Conservation (phyloP, 139 green algal genomes). For the Coccomyxa sp. region DNA sequence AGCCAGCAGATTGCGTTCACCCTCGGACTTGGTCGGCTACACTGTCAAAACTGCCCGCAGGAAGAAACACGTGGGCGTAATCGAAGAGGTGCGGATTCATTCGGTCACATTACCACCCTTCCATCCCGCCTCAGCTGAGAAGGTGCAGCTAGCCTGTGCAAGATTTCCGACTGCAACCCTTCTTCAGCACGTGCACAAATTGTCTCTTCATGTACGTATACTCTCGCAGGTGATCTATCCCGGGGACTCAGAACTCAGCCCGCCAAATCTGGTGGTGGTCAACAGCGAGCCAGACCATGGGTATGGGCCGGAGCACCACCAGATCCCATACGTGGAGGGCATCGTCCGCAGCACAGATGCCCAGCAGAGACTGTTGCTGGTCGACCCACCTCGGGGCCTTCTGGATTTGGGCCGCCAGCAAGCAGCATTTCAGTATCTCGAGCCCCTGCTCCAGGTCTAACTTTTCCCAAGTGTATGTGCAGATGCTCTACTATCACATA, state of each 20-base stretch:
- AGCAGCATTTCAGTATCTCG: slow-evolving; percentile 9
- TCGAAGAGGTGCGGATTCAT: too few species aligned
- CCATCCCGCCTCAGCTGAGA: too few species aligned
- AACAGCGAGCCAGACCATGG: neutral
- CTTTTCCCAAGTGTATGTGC: neutral
- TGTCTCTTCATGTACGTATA: too few species aligned
- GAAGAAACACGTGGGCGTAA: too few species aligned
- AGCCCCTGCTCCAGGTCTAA: slow-evolving; percentile 11
- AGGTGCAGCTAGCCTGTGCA: too few species aligned
- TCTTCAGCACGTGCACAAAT: too few species aligned
- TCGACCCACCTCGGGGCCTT: slow-evolving; percentile 19
- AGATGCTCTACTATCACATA: neutral
- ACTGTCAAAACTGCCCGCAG: too few species aligned
- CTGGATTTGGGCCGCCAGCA: slow-evolving; percentile 30
- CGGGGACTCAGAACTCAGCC: neutral
- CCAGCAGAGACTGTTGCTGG: neutral
- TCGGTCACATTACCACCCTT: too few species aligned
- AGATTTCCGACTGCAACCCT: too few species aligned
- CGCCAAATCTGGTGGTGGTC: neutral
- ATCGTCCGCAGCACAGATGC: slow-evolving; percentile 6
- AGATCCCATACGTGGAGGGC: slow-evolving; percentile 10
- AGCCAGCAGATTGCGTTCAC: neutral
- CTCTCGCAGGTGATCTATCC: neutral
- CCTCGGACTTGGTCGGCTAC: neutral
- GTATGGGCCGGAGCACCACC: neutral